Evolutionary conservation across 2,329 filamentous ascomycete species (phyloP), one percentile per base, ranked within the genome.

Genomic region (Sclerotinia spermophila): DNA sequence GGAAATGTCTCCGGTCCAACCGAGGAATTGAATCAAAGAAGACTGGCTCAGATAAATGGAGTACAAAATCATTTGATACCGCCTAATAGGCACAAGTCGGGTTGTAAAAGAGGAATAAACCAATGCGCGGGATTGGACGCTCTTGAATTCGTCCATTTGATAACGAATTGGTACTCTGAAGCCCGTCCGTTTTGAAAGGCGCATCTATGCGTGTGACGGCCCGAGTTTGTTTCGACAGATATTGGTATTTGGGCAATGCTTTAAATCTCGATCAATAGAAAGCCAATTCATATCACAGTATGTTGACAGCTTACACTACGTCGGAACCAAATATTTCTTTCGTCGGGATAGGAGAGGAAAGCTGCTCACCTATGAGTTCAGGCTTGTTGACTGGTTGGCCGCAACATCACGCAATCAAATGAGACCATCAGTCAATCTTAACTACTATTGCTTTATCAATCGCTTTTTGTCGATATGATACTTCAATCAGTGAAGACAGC

Each of bases 381-480:
- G n/a, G 13, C 3, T 53, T 30, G 15, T 42, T 53, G n/a, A 53
- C n/a, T n/a, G 5, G 27, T n/a, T 8, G 17, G 17, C 3, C 48
- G n/a, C n/a, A 53, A 53, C 3, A 7, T 51, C 13, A 51, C 11
- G 11, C 11, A 51, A 15, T 15, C 15, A 13, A 3, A 6, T 53
- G 48, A 5, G 1, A 7, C 15, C 17, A 6, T 27, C n/a, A 27
- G 2, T 7, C 2, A 27, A 7, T 2, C 13, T 17, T 3, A 8
- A 8, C 5, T 6, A 17, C 1, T 3, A 3, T 11, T 11, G 7
- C 27, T 19, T n/a, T 45, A 1, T 7, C 5, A 3, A 21, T n/a
- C 38, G n/a, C 21, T 45, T 45, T 19, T 33, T 62, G 27, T 5
- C 2, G n/a, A 62, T 24, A 13, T 30, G 3, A 45, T 38, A 35